Evolutionary conservation across 371 early-diverging fungal species (phyloP).

Genomic region (Mortierella sp.): DNA sequence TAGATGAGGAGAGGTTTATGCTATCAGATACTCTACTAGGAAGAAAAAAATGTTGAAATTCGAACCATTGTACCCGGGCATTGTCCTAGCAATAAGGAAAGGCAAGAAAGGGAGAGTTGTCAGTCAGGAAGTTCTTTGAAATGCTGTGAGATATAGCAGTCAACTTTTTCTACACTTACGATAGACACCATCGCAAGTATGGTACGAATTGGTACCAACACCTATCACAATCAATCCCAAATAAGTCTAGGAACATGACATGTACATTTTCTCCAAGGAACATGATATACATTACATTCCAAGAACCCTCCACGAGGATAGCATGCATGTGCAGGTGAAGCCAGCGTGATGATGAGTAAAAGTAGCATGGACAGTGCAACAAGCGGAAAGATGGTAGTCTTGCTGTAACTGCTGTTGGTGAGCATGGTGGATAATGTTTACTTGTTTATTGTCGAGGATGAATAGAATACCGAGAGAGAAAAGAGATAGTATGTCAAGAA

Average conservation of each 20-base stretch:
- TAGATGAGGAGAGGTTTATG: too few relatives aligned
- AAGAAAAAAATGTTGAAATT: not conserved
- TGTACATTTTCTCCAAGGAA: not conserved
- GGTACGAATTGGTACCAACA: constrained; percentile 4
- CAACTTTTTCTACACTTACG: too few relatives aligned
- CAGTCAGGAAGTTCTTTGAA: too few relatives aligned
- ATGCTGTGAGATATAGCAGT: too few relatives aligned
- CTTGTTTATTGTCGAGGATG: too few relatives aligned
- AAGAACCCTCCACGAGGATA: constrained; percentile 9
- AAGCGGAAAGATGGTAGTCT: not conserved
- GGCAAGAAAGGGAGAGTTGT: too few relatives aligned
- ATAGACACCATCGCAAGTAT: not conserved
- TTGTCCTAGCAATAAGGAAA: constrained; percentile 4
- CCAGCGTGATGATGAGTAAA: not conserved
- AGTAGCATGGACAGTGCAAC: not conserved
- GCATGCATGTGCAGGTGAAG: not conserved
- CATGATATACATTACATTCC: not conserved
- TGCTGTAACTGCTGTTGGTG: too few relatives aligned
- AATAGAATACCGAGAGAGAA: too few relatives aligned
- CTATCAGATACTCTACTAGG: not conserved
- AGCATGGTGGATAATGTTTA: too few relatives aligned
- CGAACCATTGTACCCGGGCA: constrained; percentile 33
- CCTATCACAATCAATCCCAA: not conserved
- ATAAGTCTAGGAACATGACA: not conserved
- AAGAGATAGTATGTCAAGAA: too few relatives aligned